phyloP scores from a whole-genome alignment of 495 filamentous ascomycete species.

The Penicillium desertorum region DNA sequence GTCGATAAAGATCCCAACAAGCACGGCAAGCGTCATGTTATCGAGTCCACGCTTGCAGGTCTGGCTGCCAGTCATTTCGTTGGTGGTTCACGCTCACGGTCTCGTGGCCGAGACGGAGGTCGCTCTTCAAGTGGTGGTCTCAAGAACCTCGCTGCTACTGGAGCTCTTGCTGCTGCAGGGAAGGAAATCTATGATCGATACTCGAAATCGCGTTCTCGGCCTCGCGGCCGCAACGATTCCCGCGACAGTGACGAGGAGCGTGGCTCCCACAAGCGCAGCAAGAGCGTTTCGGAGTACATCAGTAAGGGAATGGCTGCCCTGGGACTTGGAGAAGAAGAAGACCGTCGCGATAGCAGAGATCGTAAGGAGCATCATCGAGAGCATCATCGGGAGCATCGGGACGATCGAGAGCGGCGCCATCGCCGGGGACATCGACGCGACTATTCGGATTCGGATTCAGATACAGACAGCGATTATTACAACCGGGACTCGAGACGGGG shows the following conservation, averaged over 20 bases:
- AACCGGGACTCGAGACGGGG: conserved; percentile 46
- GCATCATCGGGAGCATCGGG: conserved; percentile 9
- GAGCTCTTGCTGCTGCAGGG: conserved; percentile 72
- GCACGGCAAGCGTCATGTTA: conserved; percentile 62
- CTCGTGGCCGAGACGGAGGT: conserved; percentile 34
- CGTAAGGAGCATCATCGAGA: conserved; percentile 23
- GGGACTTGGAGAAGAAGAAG: conserved; percentile 47
- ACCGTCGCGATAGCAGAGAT: conserved; percentile 37
- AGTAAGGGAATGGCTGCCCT: conserved; percentile 55
- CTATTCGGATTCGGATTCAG: conserved; percentile 40
- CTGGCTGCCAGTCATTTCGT: conserved; percentile 77
- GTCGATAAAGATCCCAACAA: conserved; percentile 70
- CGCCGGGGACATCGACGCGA: conserved; percentile 27
- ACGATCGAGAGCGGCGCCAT: conserved; percentile 30
- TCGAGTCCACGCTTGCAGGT: conserved; percentile 82
- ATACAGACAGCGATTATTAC: conserved; percentile 56
- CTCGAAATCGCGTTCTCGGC: conserved; percentile 61
- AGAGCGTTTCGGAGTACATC: conserved; percentile 58
- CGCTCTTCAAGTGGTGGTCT: conserved; percentile 45
- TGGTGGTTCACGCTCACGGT: conserved; percentile 60
- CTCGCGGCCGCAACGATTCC: conserved; percentile 48
- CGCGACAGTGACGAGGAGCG: conserved; percentile 36
- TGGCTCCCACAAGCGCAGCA: conserved; percentile 49
- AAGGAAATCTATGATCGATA: conserved; percentile 73
- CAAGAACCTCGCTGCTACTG: conserved; percentile 70